These are phyloP conservation scores for Wickerhamomyces sp. DNA, from an alignment of 1,139 yeast species.

Conservation along the genomic window DNA sequence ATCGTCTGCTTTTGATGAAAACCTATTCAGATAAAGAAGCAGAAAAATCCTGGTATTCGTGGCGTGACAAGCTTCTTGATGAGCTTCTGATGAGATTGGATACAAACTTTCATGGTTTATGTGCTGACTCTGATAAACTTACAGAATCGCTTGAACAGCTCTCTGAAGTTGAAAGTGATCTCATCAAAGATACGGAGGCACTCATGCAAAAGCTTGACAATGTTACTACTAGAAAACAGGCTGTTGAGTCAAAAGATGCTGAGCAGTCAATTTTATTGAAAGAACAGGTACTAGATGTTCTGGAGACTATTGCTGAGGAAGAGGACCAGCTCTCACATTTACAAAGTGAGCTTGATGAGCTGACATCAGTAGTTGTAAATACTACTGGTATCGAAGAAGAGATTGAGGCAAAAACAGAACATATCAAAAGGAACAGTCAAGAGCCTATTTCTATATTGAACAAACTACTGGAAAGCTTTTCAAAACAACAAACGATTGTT, in stretches of 20 bases:
- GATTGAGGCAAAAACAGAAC: conserved; percentile 11
- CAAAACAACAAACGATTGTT: conserved; percentile 19
- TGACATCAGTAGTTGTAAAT: conserved; percentile 7
- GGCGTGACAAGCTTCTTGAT: conserved; percentile 42
- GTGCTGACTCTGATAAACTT: conserved; percentile 10
- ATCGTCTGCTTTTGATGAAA: conserved; percentile 41
- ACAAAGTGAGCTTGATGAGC: conserved; percentile 9
- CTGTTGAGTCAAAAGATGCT: conserved; percentile 16
- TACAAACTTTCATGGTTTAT: conserved; percentile 8
- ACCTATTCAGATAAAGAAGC: conserved; percentile 44
- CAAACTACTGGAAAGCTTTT: conserved; percentile 14
- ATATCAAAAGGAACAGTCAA: conserved; percentile 17
- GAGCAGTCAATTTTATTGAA: conserved; percentile 15
- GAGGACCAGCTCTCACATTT: conserved; percentile 5
- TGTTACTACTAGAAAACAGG: conserved; percentile 5
- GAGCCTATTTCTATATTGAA: conserved; percentile 21
- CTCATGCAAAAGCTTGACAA: neutral
- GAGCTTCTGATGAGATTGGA: conserved; percentile 28
- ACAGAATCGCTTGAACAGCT: conserved; percentile 3
- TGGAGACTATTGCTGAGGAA: conserved; percentile 10
- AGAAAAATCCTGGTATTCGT: conserved; percentile 43
- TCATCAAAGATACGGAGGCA: conserved; percentile 5
- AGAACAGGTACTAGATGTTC: conserved; percentile 14
- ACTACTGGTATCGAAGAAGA: conserved; percentile 18
- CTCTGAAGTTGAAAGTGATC: conserved; percentile 2